Evolutionary conservation across 2,329 filamentous ascomycete species (phyloP).

Genomic region (Blastomyces gilchristii): DNA sequence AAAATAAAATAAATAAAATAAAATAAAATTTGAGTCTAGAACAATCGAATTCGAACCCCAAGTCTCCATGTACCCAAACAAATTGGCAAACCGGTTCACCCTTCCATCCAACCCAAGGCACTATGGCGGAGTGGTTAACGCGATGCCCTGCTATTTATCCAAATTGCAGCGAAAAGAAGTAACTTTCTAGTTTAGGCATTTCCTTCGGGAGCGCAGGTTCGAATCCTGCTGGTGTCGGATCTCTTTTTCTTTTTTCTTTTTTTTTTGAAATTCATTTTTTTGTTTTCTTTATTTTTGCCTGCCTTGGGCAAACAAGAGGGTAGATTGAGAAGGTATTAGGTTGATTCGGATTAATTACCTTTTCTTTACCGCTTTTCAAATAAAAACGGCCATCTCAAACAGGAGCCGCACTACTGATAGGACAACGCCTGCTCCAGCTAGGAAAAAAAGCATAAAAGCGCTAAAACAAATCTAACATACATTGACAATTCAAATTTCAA

Average conservation of each 20-base stretch:
- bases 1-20: no score
- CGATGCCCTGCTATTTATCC: conserved; percentile 4
- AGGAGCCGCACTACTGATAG: no score
- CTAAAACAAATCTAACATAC: neutral
- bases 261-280: neutral
- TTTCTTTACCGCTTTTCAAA: no score
- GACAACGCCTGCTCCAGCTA: no score
- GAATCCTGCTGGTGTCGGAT: conserved; percentile 7
- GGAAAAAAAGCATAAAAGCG: neutral
- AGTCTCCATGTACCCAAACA: no score
- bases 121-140: conserved; percentile 7
- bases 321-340: neutral
- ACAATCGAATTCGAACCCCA: no score
- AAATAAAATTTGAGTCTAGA: no score
- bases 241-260: neutral
- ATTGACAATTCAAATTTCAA: no score
- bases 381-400: no score
- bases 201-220: conserved; percentile 7
- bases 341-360: no score
- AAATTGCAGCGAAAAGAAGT: neutral
- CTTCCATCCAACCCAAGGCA: neutral
- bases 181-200: neutral
- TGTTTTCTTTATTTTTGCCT: neutral
- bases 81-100: no score
- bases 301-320: neutral